Conservation (phyloP, 116 monocot genomes). For the Papilionanthe hybrid region DNA sequence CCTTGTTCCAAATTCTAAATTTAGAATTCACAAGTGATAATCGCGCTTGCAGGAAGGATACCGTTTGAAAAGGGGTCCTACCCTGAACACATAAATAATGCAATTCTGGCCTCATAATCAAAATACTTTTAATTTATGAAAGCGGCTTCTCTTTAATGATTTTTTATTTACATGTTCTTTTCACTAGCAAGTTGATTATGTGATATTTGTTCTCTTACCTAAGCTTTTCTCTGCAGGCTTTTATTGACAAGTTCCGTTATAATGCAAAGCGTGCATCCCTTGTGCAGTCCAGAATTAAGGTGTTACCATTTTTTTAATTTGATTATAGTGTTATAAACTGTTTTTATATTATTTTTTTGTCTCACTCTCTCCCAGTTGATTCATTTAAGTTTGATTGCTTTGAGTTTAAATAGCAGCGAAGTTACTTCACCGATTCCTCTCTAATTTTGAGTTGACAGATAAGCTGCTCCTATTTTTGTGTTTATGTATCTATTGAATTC, state of each 20-base stretch:
- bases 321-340: background rate
- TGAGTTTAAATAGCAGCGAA: conserved; percentile 1
- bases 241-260: conserved; percentile 97
- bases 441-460: background rate
- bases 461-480: background rate
- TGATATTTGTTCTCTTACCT: conserved; percentile 5
- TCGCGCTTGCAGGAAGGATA: background rate
- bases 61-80: background rate
- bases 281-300: conserved; percentile 99
- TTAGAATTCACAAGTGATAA: background rate
- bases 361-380: background rate
- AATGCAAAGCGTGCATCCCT: conserved; percentile 99
- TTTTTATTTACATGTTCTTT: background rate
- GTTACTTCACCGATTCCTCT: background rate
- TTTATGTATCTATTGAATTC: background rate
- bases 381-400: background rate
- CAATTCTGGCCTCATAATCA: background rate
- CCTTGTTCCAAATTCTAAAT: background rate
- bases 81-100: background rate
- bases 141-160: background rate
- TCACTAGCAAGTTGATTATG: background rate
- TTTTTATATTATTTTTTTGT: background rate
- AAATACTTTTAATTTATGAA: background rate
- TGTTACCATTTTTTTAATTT: conserved; percentile 13
- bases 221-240: conserved; percentile 53